phyloP scores from a whole-genome alignment of 2,329 filamentous ascomycete species.

The Achaetomium macrosporum region DNA sequence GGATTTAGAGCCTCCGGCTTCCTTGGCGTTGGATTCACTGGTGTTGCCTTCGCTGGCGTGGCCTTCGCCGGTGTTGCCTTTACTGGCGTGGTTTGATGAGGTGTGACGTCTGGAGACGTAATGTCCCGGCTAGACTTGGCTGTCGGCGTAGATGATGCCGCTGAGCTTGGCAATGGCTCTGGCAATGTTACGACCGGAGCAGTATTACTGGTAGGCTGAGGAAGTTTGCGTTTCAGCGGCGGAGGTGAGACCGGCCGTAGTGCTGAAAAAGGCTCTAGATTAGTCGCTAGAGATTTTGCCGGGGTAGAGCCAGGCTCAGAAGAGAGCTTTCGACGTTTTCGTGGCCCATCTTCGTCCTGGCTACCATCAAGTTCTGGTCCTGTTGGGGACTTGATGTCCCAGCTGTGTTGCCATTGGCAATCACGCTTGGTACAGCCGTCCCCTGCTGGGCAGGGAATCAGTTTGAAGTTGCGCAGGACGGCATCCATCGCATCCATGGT shows the following conservation, averaged over 20 bases:
- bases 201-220: not conserved
- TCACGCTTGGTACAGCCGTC: slow-evolving; percentile 19
- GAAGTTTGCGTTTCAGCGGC: slow-evolving; percentile 22
- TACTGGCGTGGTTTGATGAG: slow-evolving; percentile 9
- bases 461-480: slow-evolving; percentile 25
- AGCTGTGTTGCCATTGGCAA: slow-evolving; percentile 23
- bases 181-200: slow-evolving; percentile 1
- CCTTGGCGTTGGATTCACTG: slow-evolving; percentile 22
- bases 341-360: slow-evolving; percentile 20
- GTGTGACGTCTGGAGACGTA: slow-evolving; percentile 1
- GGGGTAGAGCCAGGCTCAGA: slow-evolving; percentile 12
- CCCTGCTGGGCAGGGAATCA: slow-evolving; percentile 26
- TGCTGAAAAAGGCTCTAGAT: slow-evolving; percentile 10
- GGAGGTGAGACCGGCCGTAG: slow-evolving; percentile 23
- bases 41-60: slow-evolving; percentile 12
- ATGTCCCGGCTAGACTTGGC: not conserved
- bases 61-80: slow-evolving; percentile 14
- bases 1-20: slow-evolving; percentile 59
- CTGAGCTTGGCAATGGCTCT: slow-evolving; percentile 1
- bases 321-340: slow-evolving; percentile 24
- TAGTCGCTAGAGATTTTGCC: not conserved
- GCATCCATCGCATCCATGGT: slow-evolving; percentile 22
- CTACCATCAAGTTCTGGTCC: not conserved
- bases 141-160: slow-evolving; percentile 5
- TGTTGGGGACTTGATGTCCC: slow-evolving; percentile 17